Conservation (phyloP, 306 rosid genomes). For the Echinosophora koreensis region DNA sequence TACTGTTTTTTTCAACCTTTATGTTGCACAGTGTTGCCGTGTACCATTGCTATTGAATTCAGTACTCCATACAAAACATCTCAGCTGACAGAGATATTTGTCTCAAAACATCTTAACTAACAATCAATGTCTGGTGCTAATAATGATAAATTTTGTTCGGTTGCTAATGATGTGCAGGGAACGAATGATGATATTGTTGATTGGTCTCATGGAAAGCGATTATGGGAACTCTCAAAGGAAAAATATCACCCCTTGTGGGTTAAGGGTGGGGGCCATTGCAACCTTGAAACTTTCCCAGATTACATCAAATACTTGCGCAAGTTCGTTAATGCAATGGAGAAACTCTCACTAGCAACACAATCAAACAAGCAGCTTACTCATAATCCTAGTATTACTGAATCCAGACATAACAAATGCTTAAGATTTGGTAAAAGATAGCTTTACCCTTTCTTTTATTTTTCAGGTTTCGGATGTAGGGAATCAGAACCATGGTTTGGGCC, state of each 20-base stretch:
- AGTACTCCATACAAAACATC: not conserved
- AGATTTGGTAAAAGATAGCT: slow-evolving; percentile 77
- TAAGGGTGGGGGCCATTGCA: slow-evolving; percentile 99
- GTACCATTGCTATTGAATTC: slow-evolving; percentile 8
- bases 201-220: slow-evolving; percentile 93
- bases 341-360: slow-evolving; percentile 57
- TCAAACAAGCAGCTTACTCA: slow-evolving; percentile 67
- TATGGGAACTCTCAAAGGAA: slow-evolving; percentile 98
- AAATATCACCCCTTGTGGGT: slow-evolving; percentile 97
- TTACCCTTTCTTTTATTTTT: not conserved
- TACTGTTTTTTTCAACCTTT: slow-evolving; percentile 36
- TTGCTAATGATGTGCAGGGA: slow-evolving; percentile 70
- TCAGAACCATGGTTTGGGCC: slow-evolving; percentile 42
- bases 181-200: slow-evolving; percentile 94
- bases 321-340: slow-evolving; percentile 92
- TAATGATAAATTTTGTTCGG: slow-evolving; percentile 31
- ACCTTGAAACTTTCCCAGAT: slow-evolving; percentile 94
- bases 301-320: slow-evolving; percentile 92
- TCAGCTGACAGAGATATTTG: slow-evolving; percentile 17
- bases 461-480: slow-evolving; percentile 41
- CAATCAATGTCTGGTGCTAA: slow-evolving; percentile 40
- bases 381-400: slow-evolving; percentile 76
- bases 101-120: too few relatives aligned
- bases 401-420: slow-evolving; percentile 88
- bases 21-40: not conserved